Conservation (phyloP, 768 basidiomycete genomes). For the Antrodiella citrinella region DNA sequence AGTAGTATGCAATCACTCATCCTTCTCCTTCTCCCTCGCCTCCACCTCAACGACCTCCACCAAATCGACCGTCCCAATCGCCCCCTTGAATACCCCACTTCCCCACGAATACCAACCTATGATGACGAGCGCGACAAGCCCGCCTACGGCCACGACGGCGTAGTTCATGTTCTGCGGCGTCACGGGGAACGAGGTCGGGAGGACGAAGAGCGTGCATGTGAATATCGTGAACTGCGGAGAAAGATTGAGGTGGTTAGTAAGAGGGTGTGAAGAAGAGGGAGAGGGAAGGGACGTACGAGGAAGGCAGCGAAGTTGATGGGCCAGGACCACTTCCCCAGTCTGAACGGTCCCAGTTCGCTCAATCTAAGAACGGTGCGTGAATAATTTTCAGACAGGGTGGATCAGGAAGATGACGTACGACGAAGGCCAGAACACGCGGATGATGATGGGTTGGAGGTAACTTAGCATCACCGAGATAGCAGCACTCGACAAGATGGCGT, state of each 20-base stretch:
- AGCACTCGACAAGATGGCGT: slow-evolving; percentile 48
- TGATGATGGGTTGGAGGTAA: slow-evolving; percentile 49
- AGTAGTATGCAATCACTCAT: no score
- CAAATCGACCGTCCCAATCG: not conserved
- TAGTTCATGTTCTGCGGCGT: slow-evolving; percentile 49
- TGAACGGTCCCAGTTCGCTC: slow-evolving; percentile 39
- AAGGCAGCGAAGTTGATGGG: slow-evolving; percentile 40
- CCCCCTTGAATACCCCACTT: not conserved
- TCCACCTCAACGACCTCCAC: not conserved
- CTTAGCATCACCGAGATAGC: slow-evolving; percentile 52
- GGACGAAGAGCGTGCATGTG: slow-evolving; percentile 46
- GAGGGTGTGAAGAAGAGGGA: not conserved
- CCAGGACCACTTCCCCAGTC: slow-evolving; percentile 46
- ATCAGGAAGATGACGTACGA: slow-evolving; percentile 22
- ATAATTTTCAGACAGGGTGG: not conserved
- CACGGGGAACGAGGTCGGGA: slow-evolving; percentile 48
- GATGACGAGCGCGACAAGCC: slow-evolving; percentile 34
- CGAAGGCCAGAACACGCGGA: slow-evolving; percentile 49
- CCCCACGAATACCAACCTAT: slow-evolving; percentile 43
- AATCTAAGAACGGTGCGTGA: slow-evolving; percentile 25
- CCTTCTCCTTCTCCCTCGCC: not conserved
- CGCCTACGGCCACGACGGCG: slow-evolving; percentile 44
- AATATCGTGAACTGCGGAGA: slow-evolving; percentile 38
- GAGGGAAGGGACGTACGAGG: slow-evolving; percentile 25
- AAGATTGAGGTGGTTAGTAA: not conserved